Evolutionary conservation across 371 early-diverging fungal species (phyloP), one percentile per base, ranked within the genome.

Genomic region (Mucor indicus): DNA sequence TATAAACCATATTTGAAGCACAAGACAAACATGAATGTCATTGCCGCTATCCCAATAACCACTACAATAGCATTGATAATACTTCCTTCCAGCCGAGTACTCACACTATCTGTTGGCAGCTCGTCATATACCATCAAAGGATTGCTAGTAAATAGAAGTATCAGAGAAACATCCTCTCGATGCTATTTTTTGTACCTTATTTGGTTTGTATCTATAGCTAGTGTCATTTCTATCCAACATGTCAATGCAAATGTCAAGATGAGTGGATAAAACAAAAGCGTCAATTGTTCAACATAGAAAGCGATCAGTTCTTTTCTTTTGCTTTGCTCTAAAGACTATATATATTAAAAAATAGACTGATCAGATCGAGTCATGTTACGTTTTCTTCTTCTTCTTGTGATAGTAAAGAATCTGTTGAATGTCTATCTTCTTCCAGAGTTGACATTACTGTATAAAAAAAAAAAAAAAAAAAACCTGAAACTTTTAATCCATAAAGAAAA

Each of bases 11-110:
- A 55, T 21, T 60, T 50, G 30, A 60, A 60, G 17, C 55, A 50
- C 10, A 60, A 44, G 3, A 60, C 60, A 51, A 55, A 55, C 20
- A 55, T 24, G 37, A 60, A 54, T 29, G 55, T 55, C 41, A 60
- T 51, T 0, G 39, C 0, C 1, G 51, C 29, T 15, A 60, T 55
- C 2, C 51, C 51, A 39, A 36, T 29, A 1, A 60, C 51, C 13
- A 60, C 36, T 1, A 41, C 21, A 17, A 51, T 15, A 4, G 55
- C 55, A 33, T 60, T 55, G 1, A 55, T 17, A 4, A 60, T 32
- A 37, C 60, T 60, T 7, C 60, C 51, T 5, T 51, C 60, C 0
- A 60, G 20, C 2, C 51, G 42, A 17, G n/a, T 42, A 4, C 41
- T 32, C 29, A 45, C n/a, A 16, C 29, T 59, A 31, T 59, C 60